These are phyloP conservation scores for Saccharomyces hybrid DNA, from an alignment of 1,139 yeast genomes.

Conservation along the genomic window DNA sequence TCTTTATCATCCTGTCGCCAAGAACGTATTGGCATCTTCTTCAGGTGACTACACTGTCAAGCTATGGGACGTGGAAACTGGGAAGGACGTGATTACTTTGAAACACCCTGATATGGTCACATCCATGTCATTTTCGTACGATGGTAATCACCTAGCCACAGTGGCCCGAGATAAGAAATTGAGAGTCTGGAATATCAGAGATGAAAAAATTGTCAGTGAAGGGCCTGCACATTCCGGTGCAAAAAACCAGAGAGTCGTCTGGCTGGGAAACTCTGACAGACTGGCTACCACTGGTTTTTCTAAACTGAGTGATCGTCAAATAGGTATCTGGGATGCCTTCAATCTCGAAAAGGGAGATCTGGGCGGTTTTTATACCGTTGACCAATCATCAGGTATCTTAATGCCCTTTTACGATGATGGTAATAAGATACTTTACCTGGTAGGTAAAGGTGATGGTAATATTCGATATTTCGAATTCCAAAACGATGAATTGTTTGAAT, in stretches of 20 bases:
- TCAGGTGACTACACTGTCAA: slow-evolving; percentile 87
- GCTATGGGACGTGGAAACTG: slow-evolving; percentile 79
- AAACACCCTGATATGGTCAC: slow-evolving; percentile 86
- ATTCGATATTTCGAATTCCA: slow-evolving; percentile 86
- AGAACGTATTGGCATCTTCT: slow-evolving; percentile 77
- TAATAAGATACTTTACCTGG: slow-evolving; percentile 73
- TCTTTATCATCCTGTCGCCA: slow-evolving; percentile 80
- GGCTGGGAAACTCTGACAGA: slow-evolving; percentile 85
- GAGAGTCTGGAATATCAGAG: slow-evolving; percentile 83
- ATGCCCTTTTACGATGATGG: slow-evolving; percentile 85
- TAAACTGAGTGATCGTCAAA: slow-evolving; percentile 84
- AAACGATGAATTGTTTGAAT: slow-evolving; percentile 69
- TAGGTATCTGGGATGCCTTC: slow-evolving; percentile 84
- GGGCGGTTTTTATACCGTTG: slow-evolving; percentile 78
- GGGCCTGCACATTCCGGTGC: slow-evolving; percentile 92
- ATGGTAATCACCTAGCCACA: slow-evolving; percentile 80
- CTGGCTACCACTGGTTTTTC: slow-evolving; percentile 94
- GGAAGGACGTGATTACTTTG: slow-evolving; percentile 62
- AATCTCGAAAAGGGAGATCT: slow-evolving; percentile 74
- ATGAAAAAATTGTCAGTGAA: slow-evolving; percentile 66
- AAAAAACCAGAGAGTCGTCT: slow-evolving; percentile 74
- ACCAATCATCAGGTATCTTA: slow-evolving; percentile 85
- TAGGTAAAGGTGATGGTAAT: slow-evolving; percentile 98
- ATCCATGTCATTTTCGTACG: slow-evolving; percentile 80
- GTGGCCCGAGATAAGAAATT: slow-evolving; percentile 87